Evolutionary conservation across 1,139 yeast genomes (phyloP), one percentile per base, ranked within the genome.

Genomic region (Pichia sp.): DNA sequence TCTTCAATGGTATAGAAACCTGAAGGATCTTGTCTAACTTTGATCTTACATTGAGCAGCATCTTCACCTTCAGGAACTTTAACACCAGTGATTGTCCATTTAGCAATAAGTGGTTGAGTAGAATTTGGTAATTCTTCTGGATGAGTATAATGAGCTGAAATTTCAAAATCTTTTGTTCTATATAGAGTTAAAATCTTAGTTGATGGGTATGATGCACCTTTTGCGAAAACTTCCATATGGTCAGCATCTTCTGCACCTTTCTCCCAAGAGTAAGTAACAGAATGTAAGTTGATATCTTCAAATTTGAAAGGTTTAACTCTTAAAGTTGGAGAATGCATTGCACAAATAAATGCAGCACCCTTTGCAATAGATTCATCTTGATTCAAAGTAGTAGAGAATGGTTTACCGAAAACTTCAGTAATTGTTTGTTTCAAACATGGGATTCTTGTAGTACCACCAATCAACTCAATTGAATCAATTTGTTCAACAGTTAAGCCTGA

Each of bases 331-430:
- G 98, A 91, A 75, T 89, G 97, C 69, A 89, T 85, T 56, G 98
- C 99, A 68, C 98, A 91, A 60, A 93, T 85, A 69, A 91, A 93
- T 42, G 99, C 96, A 56, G 95, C 94, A 73, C 99, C 99, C 68
- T 93, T 84, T 48, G 98, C 97, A 64, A 89, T 83, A 50, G 98
- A 96, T 75, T 91, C 99, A 63, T 91, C 99, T 72, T 89, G 97
- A 77, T 93, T 91, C 69, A 93, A 79, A 56, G 97, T 93, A 72
- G 85, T 84, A 35, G 96, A 85, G 62, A 91, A 75, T 56, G 72
- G 82, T 74, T 86, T 86, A 62, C 85, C 88, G 62, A 91, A 86
- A 51, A 84, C 72, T 61, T 83, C 84, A 54, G 82, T 58, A 56
- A 91, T 74, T 63, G 77, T 82, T 55, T 79, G 75, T 77, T 91